Conservation (phyloP, 2,329 filamentous ascomycete species). For the Simplicillium aogashimaense region DNA sequence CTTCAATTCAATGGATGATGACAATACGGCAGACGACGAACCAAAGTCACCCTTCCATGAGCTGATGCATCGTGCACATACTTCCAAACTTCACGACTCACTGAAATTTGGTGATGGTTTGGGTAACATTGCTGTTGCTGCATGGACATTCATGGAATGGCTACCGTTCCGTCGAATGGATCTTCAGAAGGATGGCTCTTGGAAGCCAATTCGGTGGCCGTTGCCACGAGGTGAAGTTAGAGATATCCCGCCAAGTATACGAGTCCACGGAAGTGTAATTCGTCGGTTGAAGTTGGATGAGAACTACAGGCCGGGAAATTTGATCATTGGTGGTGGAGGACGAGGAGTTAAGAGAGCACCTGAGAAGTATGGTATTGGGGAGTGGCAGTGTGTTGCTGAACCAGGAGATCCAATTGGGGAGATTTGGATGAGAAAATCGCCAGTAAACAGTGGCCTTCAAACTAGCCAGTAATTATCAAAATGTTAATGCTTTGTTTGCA, state of each 20-base stretch:
- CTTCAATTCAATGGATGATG: neutral
- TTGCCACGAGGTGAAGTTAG: slow-evolving; percentile 68
- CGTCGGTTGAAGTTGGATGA: slow-evolving; percentile 55
- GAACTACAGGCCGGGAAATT: slow-evolving; percentile 64
- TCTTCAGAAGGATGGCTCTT: slow-evolving; percentile 58
- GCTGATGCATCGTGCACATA: slow-evolving; percentile 37
- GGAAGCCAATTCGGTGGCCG: slow-evolving; percentile 75
- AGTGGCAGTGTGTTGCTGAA: slow-evolving; percentile 59
- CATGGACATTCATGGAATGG: slow-evolving; percentile 75
- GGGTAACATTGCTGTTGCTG: slow-evolving; percentile 41
- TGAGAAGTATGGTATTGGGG: slow-evolving; percentile 52
- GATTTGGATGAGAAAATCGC: slow-evolving; percentile 42
- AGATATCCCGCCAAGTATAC: slow-evolving; percentile 61
- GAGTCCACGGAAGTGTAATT: slow-evolving; percentile 67
- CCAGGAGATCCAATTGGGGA: slow-evolving; percentile 61
- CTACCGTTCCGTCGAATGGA: slow-evolving; percentile 77
- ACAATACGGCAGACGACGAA: neutral
- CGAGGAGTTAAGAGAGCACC: slow-evolving; percentile 56
- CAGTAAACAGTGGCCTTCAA: too few species aligned
- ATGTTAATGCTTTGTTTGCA: too few species aligned
- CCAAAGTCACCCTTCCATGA: slow-evolving; percentile 35
- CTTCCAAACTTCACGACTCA: slow-evolving; percentile 58
- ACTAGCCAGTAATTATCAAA: too few species aligned
- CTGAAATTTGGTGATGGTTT: slow-evolving; percentile 55
- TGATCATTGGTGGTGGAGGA: slow-evolving; percentile 72